Conservation (phyloP, 2,329 filamentous ascomycete genomes). For the Epicoccum nigrum region DNA sequence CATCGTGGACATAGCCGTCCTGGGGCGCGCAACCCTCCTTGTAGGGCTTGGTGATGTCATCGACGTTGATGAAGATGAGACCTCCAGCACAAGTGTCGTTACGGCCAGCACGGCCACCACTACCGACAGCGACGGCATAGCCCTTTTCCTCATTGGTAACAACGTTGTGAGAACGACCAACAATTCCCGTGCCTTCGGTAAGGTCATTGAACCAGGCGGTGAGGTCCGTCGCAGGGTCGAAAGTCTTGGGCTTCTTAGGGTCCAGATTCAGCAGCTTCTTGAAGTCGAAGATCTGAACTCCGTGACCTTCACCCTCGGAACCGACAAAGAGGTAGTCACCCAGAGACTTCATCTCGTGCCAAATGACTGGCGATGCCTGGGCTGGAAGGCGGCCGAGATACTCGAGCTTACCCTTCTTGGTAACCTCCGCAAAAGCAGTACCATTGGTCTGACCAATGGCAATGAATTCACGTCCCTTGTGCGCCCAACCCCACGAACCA, state of each 20-base stretch:
- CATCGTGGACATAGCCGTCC: conserved; percentile 67
- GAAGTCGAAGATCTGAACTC: conserved; percentile 68
- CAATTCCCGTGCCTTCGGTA: conserved; percentile 23
- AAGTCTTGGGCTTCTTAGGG: conserved; percentile 40
- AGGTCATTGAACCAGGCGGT: conserved; percentile 37
- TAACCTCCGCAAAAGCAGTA: conserved; percentile 61
- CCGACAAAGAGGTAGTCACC: conserved; percentile 52
- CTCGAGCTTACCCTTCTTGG: conserved; percentile 54
- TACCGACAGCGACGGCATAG: conserved; percentile 45
- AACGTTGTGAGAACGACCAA: conserved; percentile 46
- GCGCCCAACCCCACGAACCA: conserved; percentile 61
- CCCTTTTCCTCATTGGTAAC: conserved; percentile 44
- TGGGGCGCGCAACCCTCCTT: conserved; percentile 60
- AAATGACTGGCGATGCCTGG: conserved; percentile 53
- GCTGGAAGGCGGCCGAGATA: conserved; percentile 62
- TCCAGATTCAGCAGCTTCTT: conserved; percentile 46
- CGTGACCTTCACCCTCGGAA: conserved; percentile 53
- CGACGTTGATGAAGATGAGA: conserved; percentile 64
- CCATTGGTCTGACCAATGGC: conserved; percentile 63
- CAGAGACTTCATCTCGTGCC: conserved; percentile 59
- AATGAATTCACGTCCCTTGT: conserved; percentile 60
- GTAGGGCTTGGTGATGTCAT: conserved; percentile 53
- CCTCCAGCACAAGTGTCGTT: conserved; percentile 56
- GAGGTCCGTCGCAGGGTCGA: conserved; percentile 37
- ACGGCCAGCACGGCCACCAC: conserved; percentile 36